A percentile compares a stretch with the other conserved stretches of the same genome.
These are phyloP conservation scores for Proliferodiscus dingleyae DNA, from an alignment of 2,329 filamentous ascomycete genomes.

Conservation along the genomic window DNA sequence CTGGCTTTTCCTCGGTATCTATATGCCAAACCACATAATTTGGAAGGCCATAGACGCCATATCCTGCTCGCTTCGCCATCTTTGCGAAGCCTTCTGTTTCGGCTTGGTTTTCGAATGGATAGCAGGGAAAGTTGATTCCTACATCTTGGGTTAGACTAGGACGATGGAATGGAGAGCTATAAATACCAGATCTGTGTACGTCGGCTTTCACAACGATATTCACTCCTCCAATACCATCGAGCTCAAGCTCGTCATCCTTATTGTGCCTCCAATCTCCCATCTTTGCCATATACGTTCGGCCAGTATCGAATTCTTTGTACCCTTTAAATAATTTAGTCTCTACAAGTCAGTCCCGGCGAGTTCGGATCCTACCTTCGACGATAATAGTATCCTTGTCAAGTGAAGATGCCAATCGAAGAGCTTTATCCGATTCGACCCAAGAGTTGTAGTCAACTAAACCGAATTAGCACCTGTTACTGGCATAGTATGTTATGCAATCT, in stretches of 20 bases:
- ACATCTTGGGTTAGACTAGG: constrained; percentile 25
- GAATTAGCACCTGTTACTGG: constrained; percentile 13
- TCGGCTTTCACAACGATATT: constrained; percentile 98
- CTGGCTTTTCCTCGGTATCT: constrained; percentile 90
- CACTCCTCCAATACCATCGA: constrained; percentile 94
- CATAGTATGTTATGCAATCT: constrained; percentile 36
- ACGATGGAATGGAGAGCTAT: neutral
- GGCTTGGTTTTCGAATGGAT: constrained; percentile 97
- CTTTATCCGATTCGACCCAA: constrained; percentile 91
- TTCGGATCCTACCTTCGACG: constrained; percentile 64
- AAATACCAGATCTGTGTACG: constrained; percentile 82
- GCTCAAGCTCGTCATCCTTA: constrained; percentile 85
- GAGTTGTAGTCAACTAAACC: constrained; percentile 91
- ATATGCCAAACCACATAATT: constrained; percentile 99
- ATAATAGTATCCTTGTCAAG: constrained; percentile 78
- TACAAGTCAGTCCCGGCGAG: neutral
- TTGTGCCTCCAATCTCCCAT: constrained; percentile 92
- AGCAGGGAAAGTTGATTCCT: constrained; percentile 97
- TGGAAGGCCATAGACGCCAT: constrained; percentile 83
- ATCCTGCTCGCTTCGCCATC: constrained; percentile 96
- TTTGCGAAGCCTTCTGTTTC: constrained; percentile 98
- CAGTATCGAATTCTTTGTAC: constrained; percentile 90
- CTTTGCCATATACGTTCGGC: constrained; percentile 79
- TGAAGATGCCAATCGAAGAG: constrained; percentile 64
- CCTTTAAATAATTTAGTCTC: constrained; percentile 43